phyloP scores from a whole-genome alignment of 2,329 filamentous ascomycete genomes.

The Xylariales sp. region DNA sequence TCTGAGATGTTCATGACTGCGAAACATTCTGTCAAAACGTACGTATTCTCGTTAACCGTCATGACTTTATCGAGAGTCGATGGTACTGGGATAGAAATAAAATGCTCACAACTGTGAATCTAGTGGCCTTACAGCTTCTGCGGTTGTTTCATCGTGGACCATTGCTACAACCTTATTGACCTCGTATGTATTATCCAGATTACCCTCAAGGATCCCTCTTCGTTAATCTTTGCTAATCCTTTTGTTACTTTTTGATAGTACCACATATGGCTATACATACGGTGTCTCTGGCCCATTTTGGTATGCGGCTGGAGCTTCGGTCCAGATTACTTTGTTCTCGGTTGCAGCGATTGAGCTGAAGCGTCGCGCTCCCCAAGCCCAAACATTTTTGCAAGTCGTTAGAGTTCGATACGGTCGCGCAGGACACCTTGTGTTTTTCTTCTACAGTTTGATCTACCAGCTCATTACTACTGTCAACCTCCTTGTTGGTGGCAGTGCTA shows the following conservation, averaged over 20 bases:
- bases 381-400: conserved; percentile 78
- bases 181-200: too few relatives aligned
- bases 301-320: conserved; percentile 66
- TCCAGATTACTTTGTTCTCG: conserved; percentile 82
- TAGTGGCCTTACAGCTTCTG: conserved; percentile 79
- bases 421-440: conserved; percentile 58
- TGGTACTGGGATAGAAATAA: too few relatives aligned
- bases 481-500: conserved; percentile 74
- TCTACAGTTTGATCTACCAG: conserved; percentile 77
- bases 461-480: conserved; percentile 84
- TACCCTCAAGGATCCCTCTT: too few relatives aligned
- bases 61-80: too few relatives aligned
- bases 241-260: neutral
- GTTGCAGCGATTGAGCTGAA: conserved; percentile 87
- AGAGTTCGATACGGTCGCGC: conserved; percentile 70
- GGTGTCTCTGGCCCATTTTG: conserved; percentile 59
- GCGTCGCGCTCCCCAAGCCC: conserved; percentile 76
- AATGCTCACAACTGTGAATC: too few relatives aligned
- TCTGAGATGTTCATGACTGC: conserved; percentile 89
- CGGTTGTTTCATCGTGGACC: conserved; percentile 86
- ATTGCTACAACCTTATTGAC: conserved; percentile 81
- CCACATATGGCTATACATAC: conserved; percentile 67
- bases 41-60: too few relatives aligned
- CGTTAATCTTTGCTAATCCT: neutral
- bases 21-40: conserved; percentile 78